These are phyloP conservation scores for Yarrowia yakushimensis DNA, from an alignment of 805 yeast genomes.

Conservation along the genomic window DNA sequence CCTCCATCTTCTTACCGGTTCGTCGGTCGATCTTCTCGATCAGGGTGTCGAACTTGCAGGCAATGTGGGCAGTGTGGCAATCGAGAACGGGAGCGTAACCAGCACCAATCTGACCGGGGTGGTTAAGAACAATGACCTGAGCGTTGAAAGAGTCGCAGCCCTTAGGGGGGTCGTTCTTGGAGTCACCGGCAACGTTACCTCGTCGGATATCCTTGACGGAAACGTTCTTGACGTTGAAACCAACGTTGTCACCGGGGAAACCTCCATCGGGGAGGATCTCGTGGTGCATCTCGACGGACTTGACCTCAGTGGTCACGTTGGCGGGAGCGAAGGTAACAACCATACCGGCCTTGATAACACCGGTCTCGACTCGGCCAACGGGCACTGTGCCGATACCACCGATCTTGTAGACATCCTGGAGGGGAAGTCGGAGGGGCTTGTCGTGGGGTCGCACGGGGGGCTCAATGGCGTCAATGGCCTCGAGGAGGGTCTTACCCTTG, in stretches of 20 bases:
- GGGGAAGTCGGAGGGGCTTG: slow-evolving; percentile 85
- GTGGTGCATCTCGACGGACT: slow-evolving; percentile 88
- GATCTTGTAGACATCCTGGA: slow-evolving; percentile 89
- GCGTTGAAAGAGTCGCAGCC: slow-evolving; percentile 78
- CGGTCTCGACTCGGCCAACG: slow-evolving; percentile 92
- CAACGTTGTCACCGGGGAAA: slow-evolving; percentile 88
- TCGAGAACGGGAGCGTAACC: slow-evolving; percentile 91
- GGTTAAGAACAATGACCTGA: slow-evolving; percentile 83
- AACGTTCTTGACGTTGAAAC: slow-evolving; percentile 87
- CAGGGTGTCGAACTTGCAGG: slow-evolving; percentile 79
- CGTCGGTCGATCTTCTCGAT: slow-evolving; percentile 85
- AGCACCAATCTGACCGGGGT: slow-evolving; percentile 86
- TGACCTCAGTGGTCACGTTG: slow-evolving; percentile 85
- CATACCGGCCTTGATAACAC: slow-evolving; percentile 89
- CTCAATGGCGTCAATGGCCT: slow-evolving; percentile 80
- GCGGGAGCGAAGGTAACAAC: slow-evolving; percentile 87
- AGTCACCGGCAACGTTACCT: slow-evolving; percentile 91
- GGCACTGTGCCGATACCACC: slow-evolving; percentile 92
- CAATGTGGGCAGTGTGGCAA: slow-evolving; percentile 92
- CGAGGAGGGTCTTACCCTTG: slow-evolving; percentile 79
- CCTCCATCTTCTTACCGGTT: slow-evolving; percentile 88
- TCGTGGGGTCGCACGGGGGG: slow-evolving; percentile 78
- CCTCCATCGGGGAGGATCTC: slow-evolving; percentile 67
- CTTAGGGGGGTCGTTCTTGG: slow-evolving; percentile 83
- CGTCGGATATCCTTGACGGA: slow-evolving; percentile 85